A percentile compares a stretch with the other conserved stretches of the same genome.
phyloP scores from a whole-genome alignment of 129 eudicot genomes.

The Centaurea solstitialis region DNA sequence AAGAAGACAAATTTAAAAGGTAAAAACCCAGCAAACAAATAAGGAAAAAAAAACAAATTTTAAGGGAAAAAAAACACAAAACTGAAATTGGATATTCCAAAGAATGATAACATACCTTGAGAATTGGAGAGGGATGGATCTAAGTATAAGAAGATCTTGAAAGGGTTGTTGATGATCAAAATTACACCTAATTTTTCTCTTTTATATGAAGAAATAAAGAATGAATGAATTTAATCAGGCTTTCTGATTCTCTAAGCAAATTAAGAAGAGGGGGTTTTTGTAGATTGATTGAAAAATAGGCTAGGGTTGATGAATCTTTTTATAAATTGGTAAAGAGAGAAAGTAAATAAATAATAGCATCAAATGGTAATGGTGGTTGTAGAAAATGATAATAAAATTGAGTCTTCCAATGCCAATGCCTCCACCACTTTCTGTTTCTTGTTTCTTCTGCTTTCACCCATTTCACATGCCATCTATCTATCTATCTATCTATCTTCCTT shows the following conservation, averaged over 20 bases:
- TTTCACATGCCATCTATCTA: constrained; percentile 26
- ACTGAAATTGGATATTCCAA: constrained; percentile 24
- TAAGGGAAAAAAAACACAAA: constrained; percentile 19
- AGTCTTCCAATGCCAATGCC: constrained; percentile 25
- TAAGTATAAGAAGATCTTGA: constrained; percentile 29
- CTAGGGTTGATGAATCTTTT: too few relatives aligned
- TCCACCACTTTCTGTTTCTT: constrained; percentile 29
- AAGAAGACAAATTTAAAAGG: constrained; percentile 4
- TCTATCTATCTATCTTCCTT: too few relatives aligned
- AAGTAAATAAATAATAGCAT: too few relatives aligned
- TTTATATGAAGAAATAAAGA: not conserved
- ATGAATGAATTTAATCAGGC: not conserved
- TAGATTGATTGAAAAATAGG: too few relatives aligned
- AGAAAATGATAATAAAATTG: not conserved
- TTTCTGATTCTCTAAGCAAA: constrained; percentile 14
- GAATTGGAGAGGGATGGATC: constrained; percentile 14
- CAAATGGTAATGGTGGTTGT: too few relatives aligned
- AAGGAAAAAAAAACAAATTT: constrained; percentile 3
- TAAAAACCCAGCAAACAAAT: constrained; percentile 22
- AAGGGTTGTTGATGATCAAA: constrained; percentile 23
- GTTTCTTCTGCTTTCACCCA: constrained; percentile 22
- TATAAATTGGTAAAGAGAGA: too few relatives aligned
- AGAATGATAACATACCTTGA: constrained; percentile 22
- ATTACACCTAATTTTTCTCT: constrained; percentile 13
- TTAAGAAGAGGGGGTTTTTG: constrained; percentile 26